Evolutionary conservation across 176 grass and related monocot genomes (phyloP).

Genomic region (Phragmites australis): DNA sequence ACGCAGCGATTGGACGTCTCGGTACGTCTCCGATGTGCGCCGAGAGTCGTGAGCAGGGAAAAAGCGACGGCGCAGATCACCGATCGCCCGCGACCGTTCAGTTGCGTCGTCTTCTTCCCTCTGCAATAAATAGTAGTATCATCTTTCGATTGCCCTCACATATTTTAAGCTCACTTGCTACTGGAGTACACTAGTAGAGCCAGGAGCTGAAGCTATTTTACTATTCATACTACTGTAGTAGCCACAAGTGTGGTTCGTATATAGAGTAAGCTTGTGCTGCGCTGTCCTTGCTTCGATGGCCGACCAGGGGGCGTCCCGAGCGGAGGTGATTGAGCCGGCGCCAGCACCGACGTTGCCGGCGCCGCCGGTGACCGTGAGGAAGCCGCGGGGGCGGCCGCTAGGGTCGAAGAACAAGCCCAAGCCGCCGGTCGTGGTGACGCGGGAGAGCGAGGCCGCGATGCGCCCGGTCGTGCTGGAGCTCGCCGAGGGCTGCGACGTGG

Average conservation of each 20-base stretch:
- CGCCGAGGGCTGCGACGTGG: conserved; percentile 63
- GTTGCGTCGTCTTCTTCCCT: background rate
- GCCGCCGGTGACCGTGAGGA: conserved; percentile 7
- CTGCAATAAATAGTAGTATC: conserved; percentile 17
- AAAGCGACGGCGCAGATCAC: conserved; percentile 1
- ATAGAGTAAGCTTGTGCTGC: background rate
- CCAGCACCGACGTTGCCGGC: background rate
- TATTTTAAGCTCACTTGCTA: conserved; percentile 25
- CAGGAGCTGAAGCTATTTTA: conserved; percentile 22
- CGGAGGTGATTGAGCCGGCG: background rate
- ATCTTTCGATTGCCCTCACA: background rate
- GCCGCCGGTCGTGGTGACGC: conserved; percentile 73
- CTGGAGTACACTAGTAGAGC: background rate
- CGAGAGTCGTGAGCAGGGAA: background rate
- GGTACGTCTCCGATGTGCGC: background rate
- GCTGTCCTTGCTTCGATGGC: background rate
- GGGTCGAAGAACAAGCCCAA: conserved; percentile 91
- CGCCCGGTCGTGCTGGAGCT: conserved; percentile 68
- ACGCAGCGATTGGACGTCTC: conserved; percentile 26
- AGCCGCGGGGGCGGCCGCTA: conserved; percentile 62
- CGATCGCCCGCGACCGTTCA: background rate
- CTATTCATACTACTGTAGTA: conserved; percentile 3
- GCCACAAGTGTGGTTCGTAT: background rate
- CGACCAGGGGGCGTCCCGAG: background rate
- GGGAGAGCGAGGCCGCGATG: conserved; percentile 66